Percentiles rank a stretch among this genome's conserved stretches.
phyloP scores from a whole-genome alignment of 140 eudicot genomes.

The Flaveria floridana region DNA sequence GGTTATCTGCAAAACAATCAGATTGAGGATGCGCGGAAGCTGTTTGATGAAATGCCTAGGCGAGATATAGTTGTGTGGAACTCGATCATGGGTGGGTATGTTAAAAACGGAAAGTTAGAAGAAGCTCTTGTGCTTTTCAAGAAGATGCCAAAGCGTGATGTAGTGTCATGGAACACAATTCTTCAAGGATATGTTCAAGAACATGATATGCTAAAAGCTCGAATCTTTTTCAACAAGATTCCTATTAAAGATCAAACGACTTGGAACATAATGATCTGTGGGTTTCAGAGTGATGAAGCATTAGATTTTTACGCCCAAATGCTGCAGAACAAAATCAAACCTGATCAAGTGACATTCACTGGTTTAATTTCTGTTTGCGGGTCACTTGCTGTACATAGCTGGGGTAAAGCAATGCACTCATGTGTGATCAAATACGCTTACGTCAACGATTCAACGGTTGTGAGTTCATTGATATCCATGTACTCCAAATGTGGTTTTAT shows the following conservation, averaged over 20 bases:
- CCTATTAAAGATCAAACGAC: conserved; percentile 55
- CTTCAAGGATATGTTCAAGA: conserved; percentile 47
- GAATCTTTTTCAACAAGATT: conserved; percentile 40
- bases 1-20: conserved; percentile 39
- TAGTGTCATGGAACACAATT: conserved; percentile 53
- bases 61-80: conserved; percentile 13
- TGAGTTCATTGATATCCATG: conserved; percentile 60
- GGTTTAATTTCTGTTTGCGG: conserved; percentile 58
- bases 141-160: conserved; percentile 45
- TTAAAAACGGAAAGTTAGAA: conserved; percentile 33
- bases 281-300: conserved; percentile 52
- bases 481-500: conserved; percentile 61
- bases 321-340: conserved; percentile 51
- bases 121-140: conserved; percentile 46
- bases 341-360: conserved; percentile 54
- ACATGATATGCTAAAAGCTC: conserved; percentile 39
- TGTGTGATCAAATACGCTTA: conserved; percentile 46
- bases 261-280: conserved; percentile 65
- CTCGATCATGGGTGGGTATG: conserved; percentile 38
- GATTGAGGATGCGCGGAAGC: conserved; percentile 40
- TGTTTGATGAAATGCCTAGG: conserved; percentile 45
- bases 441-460: conserved; percentile 38
- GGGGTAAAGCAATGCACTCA: conserved; percentile 56
- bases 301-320: conserved; percentile 42
- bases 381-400: conserved; percentile 41